Base-by-base conservation (phyloP, 2,329 filamentous ascomycete genomes). In the Parasarocladium wereldwijsianum region DNA sequence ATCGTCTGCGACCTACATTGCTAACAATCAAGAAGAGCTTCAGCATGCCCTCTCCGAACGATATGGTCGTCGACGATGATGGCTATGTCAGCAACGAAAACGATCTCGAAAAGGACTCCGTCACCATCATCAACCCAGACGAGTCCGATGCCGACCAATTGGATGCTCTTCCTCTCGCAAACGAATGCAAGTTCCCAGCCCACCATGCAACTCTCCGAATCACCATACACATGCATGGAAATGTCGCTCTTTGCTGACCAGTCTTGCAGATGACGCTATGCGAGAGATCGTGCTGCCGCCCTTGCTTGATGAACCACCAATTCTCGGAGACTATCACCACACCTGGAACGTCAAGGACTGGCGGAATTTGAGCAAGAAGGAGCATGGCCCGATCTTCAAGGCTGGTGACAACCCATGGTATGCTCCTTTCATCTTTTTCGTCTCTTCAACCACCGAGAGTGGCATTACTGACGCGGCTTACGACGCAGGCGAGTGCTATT, bases 321-420 rank as follows among this genome's bases (percentile, higher is more conserved):
- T 78, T 19, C 66, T 87, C 38, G 76, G 76, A 32, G 83, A 93
- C 49, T 66, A 66, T 23, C 58, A 77, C 42, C 53, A 81, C 54
- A 93, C 84, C 44, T 98, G 90, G 90, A 73, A 81, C 17, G 83
- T 98, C 37, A 67, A 81, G 43, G 68, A 79, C 37, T 98, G 87
- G 86, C 69, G 79, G 39, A 66, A 59, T 21, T 57, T 92, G 41
- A 62, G 66, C 11, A 79, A 82, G 56, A 84, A 81, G 49, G 78
- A 90, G 45, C 85, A 92, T 59, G 84, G 90, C 2, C 90, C 90
- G 3, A 52, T 78, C 34, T 98, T 98, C 52, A 53, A 90, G 36
- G 87, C 83, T 39, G 86, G 76, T 29, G 86, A 81, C 29, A 77
- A 74, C 49, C 90, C 87, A 51, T 98, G 90, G 80, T 85, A 54